phyloP scores from a whole-genome alignment of 225 moss, liverwort and hornwort species.

The Marchantia polymorpha region DNA sequence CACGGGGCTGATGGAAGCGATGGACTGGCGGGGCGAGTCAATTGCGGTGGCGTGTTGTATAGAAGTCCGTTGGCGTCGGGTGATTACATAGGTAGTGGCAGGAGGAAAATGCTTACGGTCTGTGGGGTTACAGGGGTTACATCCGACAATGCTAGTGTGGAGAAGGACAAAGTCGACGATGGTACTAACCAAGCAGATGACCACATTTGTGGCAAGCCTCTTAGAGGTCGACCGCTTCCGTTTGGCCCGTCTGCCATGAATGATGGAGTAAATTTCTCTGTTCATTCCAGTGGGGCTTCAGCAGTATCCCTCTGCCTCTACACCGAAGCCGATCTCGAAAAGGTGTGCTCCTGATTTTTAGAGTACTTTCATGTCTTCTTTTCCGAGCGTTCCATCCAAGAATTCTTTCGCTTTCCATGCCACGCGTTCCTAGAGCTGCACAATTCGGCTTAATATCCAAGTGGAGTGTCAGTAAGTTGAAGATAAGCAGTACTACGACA shows the following conservation, averaged over 20 bases:
- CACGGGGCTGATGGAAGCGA: not conserved
- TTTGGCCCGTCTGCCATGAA: constrained; percentile 65
- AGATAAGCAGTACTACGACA: too few relatives aligned
- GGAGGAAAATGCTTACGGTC: constrained; percentile 16
- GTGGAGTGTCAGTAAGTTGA: not conserved
- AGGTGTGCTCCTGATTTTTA: constrained; percentile 40
- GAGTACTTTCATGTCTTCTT: not conserved
- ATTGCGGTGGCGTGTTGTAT: not conserved
- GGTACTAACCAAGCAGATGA: not conserved
- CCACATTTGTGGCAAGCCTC: constrained; percentile 48
- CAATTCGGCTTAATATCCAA: too few relatives aligned
- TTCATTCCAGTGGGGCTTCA: constrained; percentile 78
- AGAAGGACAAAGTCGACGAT: constrained; percentile 45
- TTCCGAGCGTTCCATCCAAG: not conserved
- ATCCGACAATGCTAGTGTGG: constrained; percentile 50
- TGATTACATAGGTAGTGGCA: not conserved
- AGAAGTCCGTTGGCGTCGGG: not conserved
- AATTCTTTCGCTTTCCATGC: not conserved
- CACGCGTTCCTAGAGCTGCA: not conserved
- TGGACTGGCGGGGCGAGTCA: not conserved
- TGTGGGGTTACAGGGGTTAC: constrained; percentile 53
- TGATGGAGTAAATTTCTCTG: constrained; percentile 79
- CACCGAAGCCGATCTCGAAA: constrained; percentile 67
- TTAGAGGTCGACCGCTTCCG: constrained; percentile 67
- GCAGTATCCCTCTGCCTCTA: constrained; percentile 70